A percentile compares a stretch with the other conserved stretches of the same genome.
These are phyloP conservation scores for Plantago major DNA, from an alignment of 257 asterid genomes.

Conservation along the genomic window DNA sequence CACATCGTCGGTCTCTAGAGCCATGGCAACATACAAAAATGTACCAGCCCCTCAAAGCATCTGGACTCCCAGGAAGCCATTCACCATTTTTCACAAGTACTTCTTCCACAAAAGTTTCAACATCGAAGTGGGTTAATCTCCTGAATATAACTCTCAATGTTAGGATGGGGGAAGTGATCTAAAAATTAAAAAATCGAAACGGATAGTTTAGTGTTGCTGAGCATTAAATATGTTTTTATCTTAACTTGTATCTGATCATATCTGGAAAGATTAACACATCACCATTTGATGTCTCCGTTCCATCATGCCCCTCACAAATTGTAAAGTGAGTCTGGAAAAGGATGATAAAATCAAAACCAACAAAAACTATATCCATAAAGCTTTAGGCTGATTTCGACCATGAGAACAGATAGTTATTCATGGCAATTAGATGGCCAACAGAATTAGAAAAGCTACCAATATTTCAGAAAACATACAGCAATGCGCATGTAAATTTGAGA, in stretches of 20 bases:
- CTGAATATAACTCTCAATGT: conserved; percentile 40
- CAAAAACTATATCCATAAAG: conserved; percentile 5
- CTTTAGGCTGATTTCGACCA: conserved; percentile 10
- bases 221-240: conserved; percentile 1
- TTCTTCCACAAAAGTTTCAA: conserved; percentile 95
- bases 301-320: conserved; percentile 95
- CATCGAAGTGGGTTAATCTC: conserved; percentile 97
- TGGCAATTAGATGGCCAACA: no score
- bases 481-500: no score
- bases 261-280: conserved; percentile 95
- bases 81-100: conserved; percentile 88
- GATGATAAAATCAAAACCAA: conserved; percentile 12
- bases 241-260: conserved; percentile 95
- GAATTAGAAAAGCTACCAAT: no score
- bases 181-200: conserved; percentile 12
- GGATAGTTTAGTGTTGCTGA: conserved; percentile 8
- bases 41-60: conserved; percentile 82
- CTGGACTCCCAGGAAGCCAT: conserved; percentile 93
- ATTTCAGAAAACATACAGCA: no score
- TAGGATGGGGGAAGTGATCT: conserved; percentile 6
- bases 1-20: conserved; percentile 76
- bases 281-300: conserved; percentile 91
- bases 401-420: not conserved
- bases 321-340: conserved; percentile 72
- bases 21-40: conserved; percentile 96